Base-by-base conservation (phyloP, 345 rosid species). In the Sisymbrium altissimum region DNA sequence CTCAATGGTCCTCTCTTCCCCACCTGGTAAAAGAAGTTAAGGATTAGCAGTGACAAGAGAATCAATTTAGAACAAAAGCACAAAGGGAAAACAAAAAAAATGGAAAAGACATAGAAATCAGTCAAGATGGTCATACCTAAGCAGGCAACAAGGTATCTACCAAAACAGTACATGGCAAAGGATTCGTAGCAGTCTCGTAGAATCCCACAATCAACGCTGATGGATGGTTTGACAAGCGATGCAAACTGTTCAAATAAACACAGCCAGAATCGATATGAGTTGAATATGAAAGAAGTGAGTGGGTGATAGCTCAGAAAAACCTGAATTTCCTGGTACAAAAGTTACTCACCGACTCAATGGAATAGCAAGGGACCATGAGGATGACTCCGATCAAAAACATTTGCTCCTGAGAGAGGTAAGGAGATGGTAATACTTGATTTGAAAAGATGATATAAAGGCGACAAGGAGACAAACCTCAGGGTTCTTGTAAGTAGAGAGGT, bases 91-190 rank as follows among this genome's bases (percentile, higher is more conserved):
- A 18, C 27, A 33, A 48, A n/a, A n/a, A n/a, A n/a, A n/a, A n/a
- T n/a, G 25, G 17, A 46, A 48, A 29, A 13, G 53, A 63, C 11
- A 14, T 0, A 44, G 38, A 25, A 48, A 78, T 39, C 44, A 75
- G 17, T 63, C 0, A 29, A 63, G 73, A 70, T 25, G 64, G 75
- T 78, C 84, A 57, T 88, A 95, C 99, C 99, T 74, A 96, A 64
- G 93, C 99, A 96, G 17, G 97, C 99, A 70, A 92, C 84, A 58
- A 96, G 96, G 81, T 96, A 92, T 85, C 99, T 88, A 81, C 98
- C 99, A 74, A 96, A 96, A 87, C 99, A 96, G 86, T 96, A 96
- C 98, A 96, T 92, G 69, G 99, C 99, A 78, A 96, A 96, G 63
- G 99, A 90, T 76, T 96, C 99, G 66, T 96, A 96, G 85, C 99